Conservation (phyloP, 176 grass and related monocot genomes). For the Juncus effusus region DNA sequence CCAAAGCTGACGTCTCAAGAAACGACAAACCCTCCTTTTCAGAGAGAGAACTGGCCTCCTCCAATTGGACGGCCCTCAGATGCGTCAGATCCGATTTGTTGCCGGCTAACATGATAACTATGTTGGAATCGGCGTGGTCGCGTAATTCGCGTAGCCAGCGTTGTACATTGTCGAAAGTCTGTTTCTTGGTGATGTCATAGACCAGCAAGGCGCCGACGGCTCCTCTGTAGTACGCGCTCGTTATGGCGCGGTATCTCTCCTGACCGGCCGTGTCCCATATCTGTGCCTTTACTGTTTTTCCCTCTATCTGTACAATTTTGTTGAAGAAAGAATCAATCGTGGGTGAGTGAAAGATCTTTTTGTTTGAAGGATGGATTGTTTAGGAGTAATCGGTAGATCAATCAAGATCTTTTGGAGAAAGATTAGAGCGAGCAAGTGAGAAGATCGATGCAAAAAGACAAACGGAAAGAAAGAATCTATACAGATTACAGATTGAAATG, state of each 20-base stretch:
- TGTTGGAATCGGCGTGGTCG: constrained; percentile 72
- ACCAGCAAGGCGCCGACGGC: constrained; percentile 74
- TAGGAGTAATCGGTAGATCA: constrained; percentile 5
- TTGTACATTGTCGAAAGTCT: constrained; percentile 64
- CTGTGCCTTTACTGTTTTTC: constrained; percentile 77
- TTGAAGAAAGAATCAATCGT: not conserved
- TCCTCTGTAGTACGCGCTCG: constrained; percentile 72
- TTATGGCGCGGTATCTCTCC: constrained; percentile 87
- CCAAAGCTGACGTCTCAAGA: constrained; percentile 74
- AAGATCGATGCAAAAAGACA: not conserved
- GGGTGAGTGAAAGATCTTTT: not conserved
- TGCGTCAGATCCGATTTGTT: constrained; percentile 78
- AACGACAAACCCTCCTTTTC: constrained; percentile 80
- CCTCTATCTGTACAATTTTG: constrained; percentile 51
- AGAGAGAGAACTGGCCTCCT: constrained; percentile 59
- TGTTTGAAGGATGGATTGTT: not conserved
- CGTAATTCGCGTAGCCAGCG: constrained; percentile 80
- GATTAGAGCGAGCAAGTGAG: constrained; percentile 27
- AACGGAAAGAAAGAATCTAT: not conserved
- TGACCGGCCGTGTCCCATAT: constrained; percentile 94
- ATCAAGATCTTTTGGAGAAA: constrained; percentile 17
- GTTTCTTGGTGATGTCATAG: constrained; percentile 77
- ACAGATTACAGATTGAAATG: not conserved
- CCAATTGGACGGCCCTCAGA: constrained; percentile 43
- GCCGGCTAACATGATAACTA: constrained; percentile 71